A percentile compares a stretch with the other conserved stretches of the same genome.
phyloP scores from a whole-genome alignment of 495 filamentous ascomycete genomes.

The Penicillium coffeae region DNA sequence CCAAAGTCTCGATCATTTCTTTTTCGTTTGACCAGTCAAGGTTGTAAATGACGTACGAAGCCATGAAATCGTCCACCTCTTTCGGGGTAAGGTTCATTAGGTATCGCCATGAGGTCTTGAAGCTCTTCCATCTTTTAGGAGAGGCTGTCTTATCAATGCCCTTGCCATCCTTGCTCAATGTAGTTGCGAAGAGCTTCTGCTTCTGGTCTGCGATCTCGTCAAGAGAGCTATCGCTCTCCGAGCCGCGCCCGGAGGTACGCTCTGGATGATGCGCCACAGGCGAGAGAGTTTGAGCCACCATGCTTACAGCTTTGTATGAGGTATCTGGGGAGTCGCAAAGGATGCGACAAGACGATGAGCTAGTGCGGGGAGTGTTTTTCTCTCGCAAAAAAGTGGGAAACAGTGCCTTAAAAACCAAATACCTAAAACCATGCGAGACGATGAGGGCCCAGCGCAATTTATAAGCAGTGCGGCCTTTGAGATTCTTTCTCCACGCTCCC shows the following conservation, averaged over 20 bases:
- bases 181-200: slow-evolving; percentile 25
- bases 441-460: slow-evolving; percentile 19
- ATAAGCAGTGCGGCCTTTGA: slow-evolving; percentile 19
- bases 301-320: slow-evolving; percentile 6
- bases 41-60: slow-evolving; percentile 63
- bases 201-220: slow-evolving; percentile 39
- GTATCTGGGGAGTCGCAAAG: slow-evolving; percentile 5
- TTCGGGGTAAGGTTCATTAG: slow-evolving; percentile 53
- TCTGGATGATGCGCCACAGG: slow-evolving; percentile 20
- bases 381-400: background rate
- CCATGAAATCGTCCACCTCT: slow-evolving; percentile 63
- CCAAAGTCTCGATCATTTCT: slow-evolving; percentile 54
- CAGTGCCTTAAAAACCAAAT: background rate
- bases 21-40: slow-evolving; percentile 59
- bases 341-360: background rate
- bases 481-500: slow-evolving; percentile 17
- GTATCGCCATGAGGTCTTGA: slow-evolving; percentile 54
- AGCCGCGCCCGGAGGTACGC: slow-evolving; percentile 28
- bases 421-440: background rate
- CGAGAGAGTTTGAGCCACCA: slow-evolving; percentile 22
- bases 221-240: slow-evolving; percentile 38
- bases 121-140: slow-evolving; percentile 52
- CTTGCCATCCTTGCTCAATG: slow-evolving; percentile 20
- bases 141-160: slow-evolving; percentile 46
- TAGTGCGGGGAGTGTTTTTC: background rate